A percentile compares a stretch with the other conserved stretches of the same genome.
phyloP scores from a whole-genome alignment of 177 flowering plant species.

The Vitis hybrid region DNA sequence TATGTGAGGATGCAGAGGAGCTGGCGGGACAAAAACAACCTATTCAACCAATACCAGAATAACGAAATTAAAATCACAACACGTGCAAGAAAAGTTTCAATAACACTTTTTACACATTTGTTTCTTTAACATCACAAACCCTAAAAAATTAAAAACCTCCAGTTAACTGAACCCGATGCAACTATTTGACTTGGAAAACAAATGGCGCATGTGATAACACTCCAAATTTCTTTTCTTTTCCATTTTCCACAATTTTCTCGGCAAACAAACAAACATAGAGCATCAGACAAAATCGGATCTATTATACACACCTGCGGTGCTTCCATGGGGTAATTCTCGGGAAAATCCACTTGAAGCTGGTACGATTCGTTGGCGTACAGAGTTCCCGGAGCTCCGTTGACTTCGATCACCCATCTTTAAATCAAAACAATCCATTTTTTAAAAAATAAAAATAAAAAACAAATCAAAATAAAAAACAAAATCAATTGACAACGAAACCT shows the following conservation, averaged over 20 bases:
- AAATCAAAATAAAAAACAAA: background rate
- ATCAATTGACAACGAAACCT: conserved; percentile 39
- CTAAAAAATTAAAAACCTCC: too few species aligned
- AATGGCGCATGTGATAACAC: background rate
- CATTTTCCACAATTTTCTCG: background rate
- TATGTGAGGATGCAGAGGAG: conserved; percentile 88
- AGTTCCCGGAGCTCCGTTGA: conserved; percentile 80
- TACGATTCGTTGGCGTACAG: conserved; percentile 64
- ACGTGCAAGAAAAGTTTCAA: background rate
- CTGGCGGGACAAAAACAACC: conserved; percentile 85
- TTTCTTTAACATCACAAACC: background rate
- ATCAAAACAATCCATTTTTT: background rate
- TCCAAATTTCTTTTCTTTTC: background rate
- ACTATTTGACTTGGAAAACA: too few species aligned
- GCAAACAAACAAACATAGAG: background rate
- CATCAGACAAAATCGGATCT: background rate
- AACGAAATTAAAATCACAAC: conserved; percentile 4
- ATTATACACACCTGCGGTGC: conserved; percentile 67
- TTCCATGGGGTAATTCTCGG: conserved; percentile 96
- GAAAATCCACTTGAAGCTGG: conserved; percentile 81
- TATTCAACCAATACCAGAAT: conserved; percentile 27
- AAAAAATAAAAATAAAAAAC: background rate
- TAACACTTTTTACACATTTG: background rate
- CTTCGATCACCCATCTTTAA: conserved; percentile 69
- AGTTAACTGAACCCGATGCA: too few species aligned